These are phyloP conservation scores for Piper longum DNA, from an alignment of 164 flowering plant genomes.

Conservation along the genomic window DNA sequence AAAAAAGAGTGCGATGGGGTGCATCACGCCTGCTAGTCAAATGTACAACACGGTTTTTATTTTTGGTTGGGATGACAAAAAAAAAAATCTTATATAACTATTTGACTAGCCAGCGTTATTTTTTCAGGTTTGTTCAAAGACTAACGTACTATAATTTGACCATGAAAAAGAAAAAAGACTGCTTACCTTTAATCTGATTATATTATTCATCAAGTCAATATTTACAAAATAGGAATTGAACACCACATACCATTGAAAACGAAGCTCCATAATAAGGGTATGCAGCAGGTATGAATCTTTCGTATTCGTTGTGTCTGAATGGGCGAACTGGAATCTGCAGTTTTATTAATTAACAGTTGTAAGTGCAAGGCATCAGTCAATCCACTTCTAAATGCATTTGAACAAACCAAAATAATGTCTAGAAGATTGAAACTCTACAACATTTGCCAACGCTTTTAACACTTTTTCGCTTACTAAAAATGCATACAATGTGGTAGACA, in stretches of 20 bases:
- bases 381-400: not conserved
- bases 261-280: slow-evolving; percentile 89
- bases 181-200: too few relatives aligned
- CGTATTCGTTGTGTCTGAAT: slow-evolving; percentile 92
- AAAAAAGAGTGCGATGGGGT: not conserved
- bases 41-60: too few relatives aligned
- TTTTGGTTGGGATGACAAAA: too few relatives aligned
- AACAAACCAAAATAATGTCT: not conserved
- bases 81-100: too few relatives aligned
- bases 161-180: not conserved
- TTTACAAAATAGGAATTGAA: slow-evolving; percentile 5
- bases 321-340: slow-evolving; percentile 96
- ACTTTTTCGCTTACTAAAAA: too few relatives aligned
- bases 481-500: too few relatives aligned
- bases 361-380: not conserved
- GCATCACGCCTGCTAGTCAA: not conserved
- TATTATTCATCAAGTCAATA: not conserved
- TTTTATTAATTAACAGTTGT: not conserved
- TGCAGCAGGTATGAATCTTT: slow-evolving; percentile 84
- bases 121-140: too few relatives aligned
- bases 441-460: not conserved
- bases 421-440: not conserved
- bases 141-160: not conserved
- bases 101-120: too few relatives aligned
- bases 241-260: slow-evolving; percentile 59